A percentile compares a stretch with the other conserved stretches of the same genome.
Conservation (phyloP, 768 basidiomycete genomes). For the Boletus sp. region DNA sequence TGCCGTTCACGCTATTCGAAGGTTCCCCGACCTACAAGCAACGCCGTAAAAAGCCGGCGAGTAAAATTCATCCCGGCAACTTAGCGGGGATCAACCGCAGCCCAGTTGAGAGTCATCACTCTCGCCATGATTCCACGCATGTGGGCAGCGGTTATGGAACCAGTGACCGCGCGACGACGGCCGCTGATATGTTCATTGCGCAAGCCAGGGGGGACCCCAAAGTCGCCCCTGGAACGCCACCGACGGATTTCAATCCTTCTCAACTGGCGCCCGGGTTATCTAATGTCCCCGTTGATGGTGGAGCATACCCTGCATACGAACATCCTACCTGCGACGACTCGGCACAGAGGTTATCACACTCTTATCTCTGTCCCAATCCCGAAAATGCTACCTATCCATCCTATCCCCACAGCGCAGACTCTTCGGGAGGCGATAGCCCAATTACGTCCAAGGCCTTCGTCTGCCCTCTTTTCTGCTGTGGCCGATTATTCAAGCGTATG, state of each 20-base stretch:
- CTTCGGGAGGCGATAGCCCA: conserved; percentile 22
- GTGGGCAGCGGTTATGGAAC: conserved; percentile 30
- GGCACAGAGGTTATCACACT: conserved; percentile 15
- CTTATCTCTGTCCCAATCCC: conserved; percentile 13
- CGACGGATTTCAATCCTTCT: conserved; percentile 13
- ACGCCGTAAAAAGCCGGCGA: conserved; percentile 70
- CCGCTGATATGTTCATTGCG: conserved; percentile 65
- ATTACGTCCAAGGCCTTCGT: conserved; percentile 65
- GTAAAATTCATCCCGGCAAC: conserved; percentile 30
- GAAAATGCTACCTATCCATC: conserved; percentile 16
- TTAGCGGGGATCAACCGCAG: conserved; percentile 29
- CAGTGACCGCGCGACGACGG: conserved; percentile 40
- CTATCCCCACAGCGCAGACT: conserved; percentile 21
- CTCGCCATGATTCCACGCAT: conserved; percentile 9
- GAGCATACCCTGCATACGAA: conserved; percentile 17
- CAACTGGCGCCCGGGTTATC: conserved; percentile 23
- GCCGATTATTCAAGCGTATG: conserved; percentile 85
- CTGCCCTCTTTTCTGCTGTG: conserved; percentile 83
- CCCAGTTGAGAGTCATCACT: conserved; percentile 20
- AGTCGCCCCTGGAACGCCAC: conserved; percentile 18
- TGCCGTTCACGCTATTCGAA: conserved; percentile 74
- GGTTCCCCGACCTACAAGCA: conserved; percentile 89
- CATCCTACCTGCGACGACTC: conserved; percentile 19
- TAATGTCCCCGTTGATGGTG: conserved; percentile 22
- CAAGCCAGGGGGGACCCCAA: conserved; percentile 59